phyloP scores from a whole-genome alignment of 2,329 filamentous ascomycete species.

The Talaromyces sp. region DNA sequence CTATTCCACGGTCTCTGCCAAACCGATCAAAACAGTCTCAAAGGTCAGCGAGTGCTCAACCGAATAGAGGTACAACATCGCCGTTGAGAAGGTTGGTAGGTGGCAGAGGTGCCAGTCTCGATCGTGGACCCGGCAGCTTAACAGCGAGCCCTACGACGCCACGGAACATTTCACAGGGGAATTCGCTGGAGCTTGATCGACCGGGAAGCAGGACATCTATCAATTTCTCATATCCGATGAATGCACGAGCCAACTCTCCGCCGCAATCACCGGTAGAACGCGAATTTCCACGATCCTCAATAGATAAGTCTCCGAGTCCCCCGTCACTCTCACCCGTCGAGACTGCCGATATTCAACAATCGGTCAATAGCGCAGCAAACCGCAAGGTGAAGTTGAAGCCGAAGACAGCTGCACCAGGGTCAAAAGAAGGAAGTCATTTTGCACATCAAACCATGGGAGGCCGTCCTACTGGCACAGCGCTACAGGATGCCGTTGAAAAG shows the following conservation, averaged over 20 bases:
- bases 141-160: constrained; percentile 20
- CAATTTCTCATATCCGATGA: constrained; percentile 49
- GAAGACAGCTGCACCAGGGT: constrained; percentile 22
- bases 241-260: constrained; percentile 42
- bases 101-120: constrained; percentile 40
- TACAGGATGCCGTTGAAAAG: neutral
- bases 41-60: constrained; percentile 52
- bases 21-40: constrained; percentile 30
- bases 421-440: constrained; percentile 29
- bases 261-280: constrained; percentile 24
- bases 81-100: constrained; percentile 38
- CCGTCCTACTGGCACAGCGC: constrained; percentile 27
- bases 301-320: constrained; percentile 20
- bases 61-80: constrained; percentile 45
- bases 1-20: constrained; percentile 57
- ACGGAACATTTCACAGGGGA: constrained; percentile 25
- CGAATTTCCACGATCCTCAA: constrained; percentile 19
- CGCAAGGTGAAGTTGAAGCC: constrained; percentile 30
- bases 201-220: constrained; percentile 43
- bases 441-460: constrained; percentile 26
- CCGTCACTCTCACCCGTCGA: constrained; percentile 25
- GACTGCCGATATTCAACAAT: constrained; percentile 21
- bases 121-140: constrained; percentile 28
- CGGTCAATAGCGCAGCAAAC: constrained; percentile 26
- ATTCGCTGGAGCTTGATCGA: constrained; percentile 37